Evolutionary conservation across 2,329 filamentous ascomycete genomes (phyloP).

Genomic region (Coniochaeta hoffmannii): DNA sequence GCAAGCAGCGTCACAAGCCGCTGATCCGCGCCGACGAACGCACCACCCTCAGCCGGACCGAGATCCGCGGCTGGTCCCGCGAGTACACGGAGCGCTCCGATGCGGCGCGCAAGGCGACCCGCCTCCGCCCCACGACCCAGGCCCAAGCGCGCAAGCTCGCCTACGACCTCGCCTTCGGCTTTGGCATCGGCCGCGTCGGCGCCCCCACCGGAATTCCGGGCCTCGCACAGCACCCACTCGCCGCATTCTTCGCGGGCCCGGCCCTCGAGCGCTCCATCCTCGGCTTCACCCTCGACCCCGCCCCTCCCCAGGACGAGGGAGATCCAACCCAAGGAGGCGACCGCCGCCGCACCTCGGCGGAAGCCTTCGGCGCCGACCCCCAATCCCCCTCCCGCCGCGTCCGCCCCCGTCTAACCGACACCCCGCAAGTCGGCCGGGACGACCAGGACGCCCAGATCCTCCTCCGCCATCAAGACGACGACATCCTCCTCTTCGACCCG

Average conservation of each 20-base stretch:
- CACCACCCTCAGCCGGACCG: constrained; percentile 26
- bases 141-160: constrained; percentile 34
- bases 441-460: constrained; percentile 7
- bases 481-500: not conserved
- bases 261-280: constrained; percentile 29
- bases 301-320: constrained; percentile 13
- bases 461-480: constrained; percentile 5
- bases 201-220: constrained; percentile 19
- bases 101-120: constrained; percentile 16
- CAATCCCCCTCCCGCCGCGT: constrained; percentile 31
- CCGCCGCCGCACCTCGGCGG: constrained; percentile 33
- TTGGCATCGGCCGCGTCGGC: constrained; percentile 29
- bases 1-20: constrained; percentile 19
- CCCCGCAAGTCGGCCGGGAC: constrained; percentile 2
- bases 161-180: constrained; percentile 30
- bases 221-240: constrained; percentile 35
- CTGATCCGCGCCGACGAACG: constrained; percentile 19
- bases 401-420: constrained; percentile 22
- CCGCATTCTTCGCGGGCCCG: constrained; percentile 37
- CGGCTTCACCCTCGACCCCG: constrained; percentile 21
- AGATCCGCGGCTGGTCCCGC: constrained; percentile 31
- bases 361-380: constrained; percentile 33
- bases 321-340: constrained; percentile 11
- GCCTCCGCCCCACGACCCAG: constrained; percentile 16
- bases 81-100: constrained; percentile 50